phyloP scores from a whole-genome alignment of 75 land plant species.

The Picea sitchensis region DNA sequence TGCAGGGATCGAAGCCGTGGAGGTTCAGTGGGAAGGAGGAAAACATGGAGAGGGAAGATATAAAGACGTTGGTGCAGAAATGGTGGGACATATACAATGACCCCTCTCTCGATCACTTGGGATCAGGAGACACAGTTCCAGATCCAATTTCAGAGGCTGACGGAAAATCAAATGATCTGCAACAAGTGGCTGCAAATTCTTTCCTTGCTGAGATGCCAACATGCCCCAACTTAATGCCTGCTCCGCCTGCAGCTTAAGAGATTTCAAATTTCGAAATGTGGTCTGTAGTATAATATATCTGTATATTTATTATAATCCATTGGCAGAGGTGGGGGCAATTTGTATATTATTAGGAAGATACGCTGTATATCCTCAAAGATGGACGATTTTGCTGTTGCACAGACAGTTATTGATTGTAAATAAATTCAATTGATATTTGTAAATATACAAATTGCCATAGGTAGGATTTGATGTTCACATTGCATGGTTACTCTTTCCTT shows the following conservation, averaged over 20 bases:
- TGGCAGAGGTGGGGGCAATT: no score
- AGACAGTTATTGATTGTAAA: no score
- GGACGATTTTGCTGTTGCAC: no score
- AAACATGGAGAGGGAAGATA: slow-evolving; percentile 57
- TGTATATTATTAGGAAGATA: no score
- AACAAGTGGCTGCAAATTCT: background rate
- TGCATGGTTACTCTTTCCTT: no score
- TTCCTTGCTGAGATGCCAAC: background rate
- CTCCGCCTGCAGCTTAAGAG: background rate
- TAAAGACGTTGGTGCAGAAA: slow-evolving; percentile 43
- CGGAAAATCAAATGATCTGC: background rate
- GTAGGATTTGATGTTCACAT: no score
- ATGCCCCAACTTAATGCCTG: background rate
- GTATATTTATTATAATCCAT: no score
- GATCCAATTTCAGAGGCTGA: background rate
- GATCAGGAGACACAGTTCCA: background rate
- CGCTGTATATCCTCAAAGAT: no score
- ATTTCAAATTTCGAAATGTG: no score
- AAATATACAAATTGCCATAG: no score
- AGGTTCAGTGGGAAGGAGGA: slow-evolving; percentile 50
- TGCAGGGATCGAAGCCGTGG: slow-evolving; percentile 62
- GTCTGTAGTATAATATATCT: no score
- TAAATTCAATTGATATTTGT: no score
- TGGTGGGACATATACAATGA: slow-evolving; percentile 57
- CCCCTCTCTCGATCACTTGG: slow-evolving; percentile 41